Base-by-base conservation (phyloP, 2,329 filamentous ascomycete genomes). In the Xylariaceae sp. region DNA sequence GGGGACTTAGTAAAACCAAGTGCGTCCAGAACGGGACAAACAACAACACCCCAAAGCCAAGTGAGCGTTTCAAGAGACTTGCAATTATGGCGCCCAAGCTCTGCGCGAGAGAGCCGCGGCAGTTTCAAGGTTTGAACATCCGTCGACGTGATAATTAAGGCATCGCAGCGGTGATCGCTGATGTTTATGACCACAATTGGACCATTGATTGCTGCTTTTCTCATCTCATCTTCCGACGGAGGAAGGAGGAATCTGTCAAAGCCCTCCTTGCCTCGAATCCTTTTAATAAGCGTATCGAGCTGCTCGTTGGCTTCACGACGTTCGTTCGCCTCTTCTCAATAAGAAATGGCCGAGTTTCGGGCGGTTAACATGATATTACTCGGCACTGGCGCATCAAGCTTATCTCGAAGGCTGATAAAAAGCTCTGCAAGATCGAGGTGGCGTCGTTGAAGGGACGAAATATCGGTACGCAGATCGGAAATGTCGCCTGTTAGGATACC, bases 111-210 rank as follows among this genome's bases (percentile, higher is more conserved):
- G 29, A 68, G 40, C 5, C 47, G 9, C 2, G 59, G 56, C 1
- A 71, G 50, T 6, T 36, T 13, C 13, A 71, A 13, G 1, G 16
- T 13, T 21, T 53, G 50, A 10, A 67, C 59, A 4, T 43, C 16
- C 41, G 53, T 7, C 9, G 41, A 13, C 22, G 64, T 40, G 30
- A 71, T 53, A 12, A 71, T 51, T 1, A 71, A 34, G 0, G 68
- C 69, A 56, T 71, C 68, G 42, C 68, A 68, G 2, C 66, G 59
- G 32, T 63, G 52, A 1, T 7, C 0, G 47, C 66, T 69, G 1
- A 65, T 51, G 50, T 70, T 72, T 18, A 72, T 47, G 7, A 70
- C 47, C 7, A 67, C 58, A 36, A 72, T 65, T 2, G 67, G 65
- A 1, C 63, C 67, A 7, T 45, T 12, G 2, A 12, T 22, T 34